Base-by-base conservation (phyloP, 768 basidiomycete genomes). In the Tulasnella sp. region DNA sequence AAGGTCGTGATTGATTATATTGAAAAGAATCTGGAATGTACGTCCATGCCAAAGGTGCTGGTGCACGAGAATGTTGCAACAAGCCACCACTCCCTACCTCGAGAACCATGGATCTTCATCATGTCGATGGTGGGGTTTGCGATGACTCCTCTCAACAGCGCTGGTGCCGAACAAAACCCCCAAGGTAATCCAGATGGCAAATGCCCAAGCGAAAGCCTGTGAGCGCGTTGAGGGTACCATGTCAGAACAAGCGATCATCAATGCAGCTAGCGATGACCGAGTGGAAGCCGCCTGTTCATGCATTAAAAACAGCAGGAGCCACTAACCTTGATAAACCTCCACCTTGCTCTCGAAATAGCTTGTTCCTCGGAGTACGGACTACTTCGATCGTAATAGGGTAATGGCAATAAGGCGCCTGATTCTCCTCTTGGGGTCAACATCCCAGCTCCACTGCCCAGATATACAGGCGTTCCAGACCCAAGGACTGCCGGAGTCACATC, bases 321-420 rank as follows among this genome's bases (percentile, higher is more conserved):
- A 72, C 77, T 70, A 70, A 77, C 77, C 51, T 81, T 82, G n/a
- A 86, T 78, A 78, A 88, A 88, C 46, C 88, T 84, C 85, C 85
- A 80, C 70, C 83, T 83, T 44, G 88, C 87, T 37, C 88, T 83
- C 69, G 79, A 77, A 11, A 79, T 81, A 39, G 87, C 87, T 74
- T 83, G 83, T 71, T 82, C 82, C 2, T 86, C 73, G 61, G 87
- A 84, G 78, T 86, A 82, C 29, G 83, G 81, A 35, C 86, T 86
- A 48, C 81, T 84, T 11, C 85, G 87, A 80, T 88, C 88, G 81
- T 88, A 86, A 78, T 84, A 85, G 9, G 86, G 85, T 82, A 88
- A 51, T 11, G 75, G 75, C 51, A 75, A 42, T 13, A 72, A 72
- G 2, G 70, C 70, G 29, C 39, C 39, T 15, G 70, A 46, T 11